These are phyloP conservation scores for Hanseniaspora thailandica DNA, from an alignment of 805 yeast genomes.

Conservation along the genomic window DNA sequence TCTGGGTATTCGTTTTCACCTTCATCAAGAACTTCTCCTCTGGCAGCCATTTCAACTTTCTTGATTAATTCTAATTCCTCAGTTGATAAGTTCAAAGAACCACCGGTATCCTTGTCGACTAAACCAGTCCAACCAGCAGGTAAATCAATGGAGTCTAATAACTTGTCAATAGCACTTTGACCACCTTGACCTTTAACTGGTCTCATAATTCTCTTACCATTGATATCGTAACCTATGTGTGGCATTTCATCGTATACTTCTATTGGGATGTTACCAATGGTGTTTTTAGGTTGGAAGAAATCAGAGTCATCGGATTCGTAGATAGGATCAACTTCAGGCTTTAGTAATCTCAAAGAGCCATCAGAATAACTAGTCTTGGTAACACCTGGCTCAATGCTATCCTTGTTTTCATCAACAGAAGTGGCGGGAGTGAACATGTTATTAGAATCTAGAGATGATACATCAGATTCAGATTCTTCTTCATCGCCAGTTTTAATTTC, in stretches of 20 bases:
- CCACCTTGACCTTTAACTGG: constrained; percentile 68
- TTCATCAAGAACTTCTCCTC: constrained; percentile 73
- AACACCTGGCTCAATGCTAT: constrained; percentile 35
- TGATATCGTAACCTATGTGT: constrained; percentile 90
- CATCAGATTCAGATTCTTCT: constrained; percentile 38
- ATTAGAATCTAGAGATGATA: constrained; percentile 24
- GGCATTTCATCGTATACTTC: constrained; percentile 95
- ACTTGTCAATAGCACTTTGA: constrained; percentile 70
- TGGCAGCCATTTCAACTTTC: constrained; percentile 49
- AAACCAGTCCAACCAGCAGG: constrained; percentile 99
- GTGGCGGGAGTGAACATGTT: constrained; percentile 31
- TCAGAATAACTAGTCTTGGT: constrained; percentile 51
- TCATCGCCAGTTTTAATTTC: constrained; percentile 25
- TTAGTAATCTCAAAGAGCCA: constrained; percentile 64
- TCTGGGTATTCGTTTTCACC: constrained; percentile 81
- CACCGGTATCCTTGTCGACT: constrained; percentile 79
- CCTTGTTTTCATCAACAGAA: constrained; percentile 23
- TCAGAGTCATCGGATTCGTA: constrained; percentile 93
- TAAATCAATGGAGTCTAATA: constrained; percentile 79
- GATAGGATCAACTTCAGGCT: constrained; percentile 87
- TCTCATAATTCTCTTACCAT: constrained; percentile 96
- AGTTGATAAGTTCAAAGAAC: constrained; percentile 62
- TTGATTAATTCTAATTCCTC: constrained; percentile 84
- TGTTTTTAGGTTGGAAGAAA: constrained; percentile 58
- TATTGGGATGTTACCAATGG: constrained; percentile 87